Percentiles rank a stretch among this genome's conserved stretches.
Evolutionary conservation across 768 basidiomycete species (phyloP).

Genomic region (Leccinum variicolor): DNA sequence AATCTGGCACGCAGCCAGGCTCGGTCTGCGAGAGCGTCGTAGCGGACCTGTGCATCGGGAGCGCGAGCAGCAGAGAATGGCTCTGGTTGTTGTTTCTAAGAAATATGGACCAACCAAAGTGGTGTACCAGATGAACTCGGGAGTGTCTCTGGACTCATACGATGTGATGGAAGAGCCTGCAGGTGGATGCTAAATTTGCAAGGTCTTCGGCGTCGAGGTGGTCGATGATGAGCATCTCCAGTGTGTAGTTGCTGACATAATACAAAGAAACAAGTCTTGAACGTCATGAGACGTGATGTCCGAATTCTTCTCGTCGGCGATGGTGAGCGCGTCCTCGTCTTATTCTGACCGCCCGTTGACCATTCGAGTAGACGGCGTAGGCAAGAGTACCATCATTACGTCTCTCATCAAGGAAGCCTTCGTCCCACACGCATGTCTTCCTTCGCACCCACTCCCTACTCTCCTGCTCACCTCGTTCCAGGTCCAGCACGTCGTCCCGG

Average conservation of each 20-base stretch:
- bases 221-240: conserved; percentile 51
- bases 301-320: conserved; percentile 93
- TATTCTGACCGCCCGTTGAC: background rate
- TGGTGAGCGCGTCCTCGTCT: conserved; percentile 48
- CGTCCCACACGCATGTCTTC: conserved; percentile 70
- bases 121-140: conserved; percentile 36
- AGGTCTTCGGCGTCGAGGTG: conserved; percentile 44
- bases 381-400: conserved; percentile 96
- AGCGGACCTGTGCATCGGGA: conserved; percentile 41
- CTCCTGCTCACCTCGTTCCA: conserved; percentile 29
- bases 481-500: conserved; percentile 95
- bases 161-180: conserved; percentile 31
- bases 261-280: conserved; percentile 1
- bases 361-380: conserved; percentile 78
- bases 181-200: conserved; percentile 27
- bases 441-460: background rate
- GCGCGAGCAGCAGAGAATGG: conserved; percentile 45
- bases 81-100: conserved; percentile 43
- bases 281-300: conserved; percentile 83
- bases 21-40: conserved; percentile 50
- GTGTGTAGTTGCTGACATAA: conserved; percentile 21
- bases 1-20: conserved; percentile 52
- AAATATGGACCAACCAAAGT: conserved; percentile 58
- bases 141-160: conserved; percentile 31
- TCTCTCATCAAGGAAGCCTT: conserved; percentile 96